A percentile compares a stretch with the other conserved stretches of the same genome.
These are phyloP conservation scores for Tuctoria greenei DNA, from an alignment of 176 grass and related monocot genomes.

Conservation along the genomic window DNA sequence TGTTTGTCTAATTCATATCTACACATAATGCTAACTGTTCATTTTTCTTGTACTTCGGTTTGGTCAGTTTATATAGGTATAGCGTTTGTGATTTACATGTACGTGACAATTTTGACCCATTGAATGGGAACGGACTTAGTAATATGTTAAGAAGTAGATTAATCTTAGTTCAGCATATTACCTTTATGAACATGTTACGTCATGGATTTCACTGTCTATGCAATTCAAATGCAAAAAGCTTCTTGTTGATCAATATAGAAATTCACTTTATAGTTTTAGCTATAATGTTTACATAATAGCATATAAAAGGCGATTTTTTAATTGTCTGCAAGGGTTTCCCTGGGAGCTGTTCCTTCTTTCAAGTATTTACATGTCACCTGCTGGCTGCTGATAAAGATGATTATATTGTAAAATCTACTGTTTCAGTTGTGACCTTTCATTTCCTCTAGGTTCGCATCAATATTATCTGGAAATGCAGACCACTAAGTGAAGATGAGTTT, in stretches of 20 bases:
- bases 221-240: neutral
- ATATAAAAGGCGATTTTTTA: neutral
- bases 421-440: constrained; percentile 28
- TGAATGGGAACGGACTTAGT: neutral
- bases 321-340: neutral
- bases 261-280: neutral
- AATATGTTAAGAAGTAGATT: neutral
- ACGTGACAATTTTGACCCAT: neutral
- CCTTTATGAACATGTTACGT: neutral
- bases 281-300: neutral
- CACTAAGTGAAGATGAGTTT: constrained; percentile 60
- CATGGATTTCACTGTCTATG: neutral
- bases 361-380: neutral
- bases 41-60: neutral
- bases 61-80: neutral
- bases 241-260: constrained; percentile 3
- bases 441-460: constrained; percentile 52
- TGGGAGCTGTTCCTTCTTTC: neutral
- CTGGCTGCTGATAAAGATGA: constrained; percentile 14
- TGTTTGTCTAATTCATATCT: neutral
- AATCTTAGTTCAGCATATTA: neutral
- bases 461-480: constrained; percentile 61
- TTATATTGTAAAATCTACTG: constrained; percentile 2
- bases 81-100: neutral
- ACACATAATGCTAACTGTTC: neutral